Evolutionary conservation across 2,329 filamentous ascomycete genomes (phyloP).

Genomic region (Curvularia sp.): DNA sequence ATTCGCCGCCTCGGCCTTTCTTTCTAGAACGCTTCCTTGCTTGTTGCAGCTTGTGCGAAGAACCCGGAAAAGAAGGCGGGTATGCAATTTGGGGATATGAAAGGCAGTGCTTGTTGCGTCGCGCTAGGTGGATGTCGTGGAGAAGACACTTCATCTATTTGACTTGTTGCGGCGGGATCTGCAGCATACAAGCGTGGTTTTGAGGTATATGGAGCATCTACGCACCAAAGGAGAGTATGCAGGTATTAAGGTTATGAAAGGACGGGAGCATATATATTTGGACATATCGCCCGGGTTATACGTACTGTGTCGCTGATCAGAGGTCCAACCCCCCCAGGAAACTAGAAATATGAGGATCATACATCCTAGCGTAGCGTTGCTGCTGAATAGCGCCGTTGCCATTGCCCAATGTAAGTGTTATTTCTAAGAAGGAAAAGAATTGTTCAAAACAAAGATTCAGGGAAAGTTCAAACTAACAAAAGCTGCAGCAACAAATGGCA

Average conservation of each 20-base stretch:
- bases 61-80: slow-evolving; percentile 16
- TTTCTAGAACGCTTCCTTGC: slow-evolving; percentile 17
- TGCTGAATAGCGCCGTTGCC: slow-evolving; percentile 25
- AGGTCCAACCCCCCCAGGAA: background rate
- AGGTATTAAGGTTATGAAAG: background rate
- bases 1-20: background rate
- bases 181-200: background rate
- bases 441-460: background rate
- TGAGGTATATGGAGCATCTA: slow-evolving; percentile 10
- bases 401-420: slow-evolving; percentile 22
- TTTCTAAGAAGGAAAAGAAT: background rate
- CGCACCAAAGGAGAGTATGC: background rate
- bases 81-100: slow-evolving; percentile 14
- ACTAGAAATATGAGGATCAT: slow-evolving; percentile 11
- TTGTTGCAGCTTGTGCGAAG: background rate
- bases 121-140: slow-evolving; percentile 11
- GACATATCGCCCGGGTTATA: background rate
- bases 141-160: slow-evolving; percentile 15
- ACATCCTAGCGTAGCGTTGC: slow-evolving; percentile 12
- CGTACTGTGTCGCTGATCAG: background rate
- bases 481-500: slow-evolving; percentile 20
- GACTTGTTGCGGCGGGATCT: background rate
- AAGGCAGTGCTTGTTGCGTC: slow-evolving; percentile 8
- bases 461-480: background rate
- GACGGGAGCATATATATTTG: slow-evolving; percentile 6